Conservation (phyloP, 345 rosid species). For the Trapa bicornis region DNA sequence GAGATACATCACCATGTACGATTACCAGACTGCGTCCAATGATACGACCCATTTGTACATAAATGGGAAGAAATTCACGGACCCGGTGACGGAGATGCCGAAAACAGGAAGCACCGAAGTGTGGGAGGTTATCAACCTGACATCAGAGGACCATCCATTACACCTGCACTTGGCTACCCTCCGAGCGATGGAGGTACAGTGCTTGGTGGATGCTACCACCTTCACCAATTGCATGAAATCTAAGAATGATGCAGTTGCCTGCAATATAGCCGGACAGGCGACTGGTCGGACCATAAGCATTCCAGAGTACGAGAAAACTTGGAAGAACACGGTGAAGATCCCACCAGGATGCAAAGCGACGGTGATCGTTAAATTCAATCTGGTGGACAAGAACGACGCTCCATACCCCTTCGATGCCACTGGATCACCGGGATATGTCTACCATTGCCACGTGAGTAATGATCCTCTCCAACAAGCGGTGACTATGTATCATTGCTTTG, state of each 20-base stretch:
- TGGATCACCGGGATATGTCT: conserved; percentile 15
- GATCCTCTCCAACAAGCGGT: too few relatives aligned
- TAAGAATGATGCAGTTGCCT: conserved; percentile 11
- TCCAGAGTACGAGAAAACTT: conserved; percentile 10
- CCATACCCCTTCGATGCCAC: conserved; percentile 17
- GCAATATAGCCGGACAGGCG: conserved; percentile 7
- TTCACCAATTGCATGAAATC: conserved; percentile 11
- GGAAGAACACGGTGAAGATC: conserved; percentile 18
- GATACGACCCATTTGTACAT: conserved; percentile 13
- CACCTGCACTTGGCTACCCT: conserved; percentile 10
- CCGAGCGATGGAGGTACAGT: conserved; percentile 1
- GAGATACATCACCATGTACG: conserved; percentile 6
- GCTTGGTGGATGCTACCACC: neutral
- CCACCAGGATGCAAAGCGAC: conserved; percentile 9
- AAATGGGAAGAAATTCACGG: conserved; percentile 9
- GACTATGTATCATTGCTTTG: too few relatives aligned
- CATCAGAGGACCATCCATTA: conserved; percentile 12
- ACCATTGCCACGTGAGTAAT: conserved; percentile 17
- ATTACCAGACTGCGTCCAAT: neutral
- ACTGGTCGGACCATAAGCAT: neutral
- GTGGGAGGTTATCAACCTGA: conserved; percentile 16
- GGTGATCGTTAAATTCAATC: conserved; percentile 13
- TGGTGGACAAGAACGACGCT: conserved; percentile 1
- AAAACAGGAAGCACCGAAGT: conserved; percentile 8
- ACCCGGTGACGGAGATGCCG: conserved; percentile 12